These are phyloP conservation scores for Wallacemonas collosoma DNA, from an alignment of 208 protist genomes.

Conservation along the genomic window DNA sequence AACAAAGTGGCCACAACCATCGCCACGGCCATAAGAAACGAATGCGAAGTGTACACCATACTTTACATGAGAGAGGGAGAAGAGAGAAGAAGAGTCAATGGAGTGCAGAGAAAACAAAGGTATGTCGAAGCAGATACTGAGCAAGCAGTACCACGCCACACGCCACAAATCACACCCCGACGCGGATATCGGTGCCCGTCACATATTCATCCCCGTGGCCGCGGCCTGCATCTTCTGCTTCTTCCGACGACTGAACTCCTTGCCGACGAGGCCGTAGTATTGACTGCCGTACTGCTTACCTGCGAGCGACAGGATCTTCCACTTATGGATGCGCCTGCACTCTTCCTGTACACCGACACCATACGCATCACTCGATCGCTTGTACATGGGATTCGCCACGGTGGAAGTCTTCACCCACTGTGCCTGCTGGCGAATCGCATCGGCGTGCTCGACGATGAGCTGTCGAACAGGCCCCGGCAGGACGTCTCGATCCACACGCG, in stretches of 20 bases:
- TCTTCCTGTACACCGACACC: constrained; percentile 63
- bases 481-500: constrained; percentile 57
- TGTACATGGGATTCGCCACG: constrained; percentile 79
- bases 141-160: background rate
- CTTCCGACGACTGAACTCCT: constrained; percentile 56
- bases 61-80: constrained; percentile 15
- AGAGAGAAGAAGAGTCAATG: background rate
- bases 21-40: constrained; percentile 3
- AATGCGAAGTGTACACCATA: background rate
- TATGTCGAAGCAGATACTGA: background rate
- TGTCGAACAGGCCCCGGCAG: constrained; percentile 60
- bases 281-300: constrained; percentile 77
- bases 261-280: constrained; percentile 69
- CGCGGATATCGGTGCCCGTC: background rate
- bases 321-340: constrained; percentile 58
- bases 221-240: constrained; percentile 39
- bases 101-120: background rate
- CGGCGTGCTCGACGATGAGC: constrained; percentile 58
- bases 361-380: constrained; percentile 69
- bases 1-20: too few relatives aligned
- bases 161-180: background rate
- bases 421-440: constrained; percentile 26
- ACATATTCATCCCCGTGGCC: constrained; percentile 82
- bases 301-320: constrained; percentile 61
- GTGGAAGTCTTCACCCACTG: constrained; percentile 35